Base-by-base conservation (phyloP, 1,284 basidiomycete genomes). In the Microbotryum intermedium region DNA sequence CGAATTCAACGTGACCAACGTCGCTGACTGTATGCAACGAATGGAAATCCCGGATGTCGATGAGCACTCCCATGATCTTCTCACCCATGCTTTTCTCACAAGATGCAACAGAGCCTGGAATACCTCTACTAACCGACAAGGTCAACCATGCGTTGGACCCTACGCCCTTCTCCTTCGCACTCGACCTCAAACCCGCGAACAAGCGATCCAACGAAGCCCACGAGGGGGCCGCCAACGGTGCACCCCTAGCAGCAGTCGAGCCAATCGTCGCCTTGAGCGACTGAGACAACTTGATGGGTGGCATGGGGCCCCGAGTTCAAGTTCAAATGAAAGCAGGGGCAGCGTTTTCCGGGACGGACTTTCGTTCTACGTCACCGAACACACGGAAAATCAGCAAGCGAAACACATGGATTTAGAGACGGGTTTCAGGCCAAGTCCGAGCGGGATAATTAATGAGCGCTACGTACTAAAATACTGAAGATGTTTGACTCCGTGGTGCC, bases 141-240 rank as follows among this genome's bases (percentile, higher is more conserved):
- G 88, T 88, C 23, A 92, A 77, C 90, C 88, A 92, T 45, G 86
- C 87, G 21, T 81, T 85, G 76, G 84, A 83, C 25, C 82, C 87
- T 20, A 75, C 47, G 4, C 82, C 82, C 58, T 80, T 81, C 54
- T 76, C 72, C 68, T 78, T 78, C 34, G 88, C 88, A 71, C 59
- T 61, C 11, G 20, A 85, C 83, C 34, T 76, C 76, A 67, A 80
- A 79, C 26, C 88, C 82, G 58, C 77, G 78, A 13, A 77, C 71
- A 69, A 89, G 11, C 43, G 21, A n/a, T 45, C 53, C 16, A 56
- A 29, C 2, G 42, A 46, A 11, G 51, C 42, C 26, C 23, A 34
- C n/a, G 56, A 18, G 1, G 60, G 63, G 5, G 66, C 79, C 6
- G 82, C 79, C 45, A 82, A 78, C 8, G 83, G 78, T 29, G 82